phyloP scores from a whole-genome alignment of 768 basidiomycete species.

The Rhizopogon vesiculosus region DNA sequence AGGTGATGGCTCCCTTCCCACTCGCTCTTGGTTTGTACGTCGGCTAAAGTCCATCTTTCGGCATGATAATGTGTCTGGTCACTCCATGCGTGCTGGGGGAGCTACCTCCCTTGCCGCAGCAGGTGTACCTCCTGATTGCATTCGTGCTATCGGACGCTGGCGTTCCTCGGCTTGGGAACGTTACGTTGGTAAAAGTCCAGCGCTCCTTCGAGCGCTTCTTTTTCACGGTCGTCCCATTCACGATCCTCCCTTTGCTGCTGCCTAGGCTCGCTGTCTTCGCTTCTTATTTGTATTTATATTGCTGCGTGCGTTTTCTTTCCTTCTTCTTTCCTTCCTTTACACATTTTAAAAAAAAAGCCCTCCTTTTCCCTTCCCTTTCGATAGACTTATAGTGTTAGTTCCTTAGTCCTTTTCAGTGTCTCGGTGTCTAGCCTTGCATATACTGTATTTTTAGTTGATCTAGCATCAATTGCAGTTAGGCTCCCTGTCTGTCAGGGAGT shows the following conservation, averaged over 20 bases:
- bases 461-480: no score
- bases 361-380: no score
- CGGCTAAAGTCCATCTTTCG: constrained; percentile 10
- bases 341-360: no score
- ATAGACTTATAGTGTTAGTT: no score
- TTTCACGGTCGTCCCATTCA: constrained; percentile 2
- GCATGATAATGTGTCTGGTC: constrained; percentile 11
- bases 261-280: background rate
- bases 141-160: constrained; percentile 37
- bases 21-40: constrained; percentile 30
- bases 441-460: no score
- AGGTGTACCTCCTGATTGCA: constrained; percentile 24
- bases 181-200: constrained; percentile 38
- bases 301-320: no score
- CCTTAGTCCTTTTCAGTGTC: no score
- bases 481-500: no score
- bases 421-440: no score
- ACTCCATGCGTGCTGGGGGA: constrained; percentile 35
- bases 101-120: constrained; percentile 32
- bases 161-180: constrained; percentile 28
- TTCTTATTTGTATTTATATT: no score
- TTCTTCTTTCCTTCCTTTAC: no score
- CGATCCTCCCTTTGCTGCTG: background rate
- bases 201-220: constrained; percentile 22
- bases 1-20: constrained; percentile 26